Evolutionary conservation across 1,139 yeast species (phyloP).

Genomic region (Insectozyma bohioensis): DNA sequence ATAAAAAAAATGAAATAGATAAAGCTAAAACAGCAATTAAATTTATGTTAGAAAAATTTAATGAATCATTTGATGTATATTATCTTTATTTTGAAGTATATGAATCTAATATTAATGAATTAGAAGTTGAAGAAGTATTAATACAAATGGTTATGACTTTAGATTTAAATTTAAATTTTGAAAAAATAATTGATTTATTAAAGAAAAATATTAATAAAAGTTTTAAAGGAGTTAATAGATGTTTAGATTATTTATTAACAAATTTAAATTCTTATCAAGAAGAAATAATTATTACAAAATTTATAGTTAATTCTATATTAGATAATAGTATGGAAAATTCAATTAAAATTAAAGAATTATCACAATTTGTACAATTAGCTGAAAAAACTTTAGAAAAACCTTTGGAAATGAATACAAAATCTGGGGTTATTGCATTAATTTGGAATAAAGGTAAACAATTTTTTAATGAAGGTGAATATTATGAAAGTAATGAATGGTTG

Average conservation of each 20-base stretch:
- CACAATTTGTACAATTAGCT: conserved; percentile 17
- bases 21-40: conserved; percentile 8
- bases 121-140: conserved; percentile 13
- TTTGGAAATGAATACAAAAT: conserved; percentile 19
- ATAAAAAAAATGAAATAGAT: conserved; percentile 4
- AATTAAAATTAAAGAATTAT: conserved; percentile 7
- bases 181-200: conserved; percentile 16
- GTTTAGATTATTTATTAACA: conserved; percentile 24
- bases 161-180: conserved; percentile 14
- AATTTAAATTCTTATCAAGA: conserved; percentile 19
- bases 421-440: conserved; percentile 23
- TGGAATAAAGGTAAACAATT: conserved; percentile 28
- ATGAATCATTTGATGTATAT: conserved; percentile 11
- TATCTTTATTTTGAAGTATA: conserved; percentile 9
- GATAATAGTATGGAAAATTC: conserved; percentile 1
- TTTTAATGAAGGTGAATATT: conserved; percentile 15
- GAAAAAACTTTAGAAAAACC: conserved; percentile 20
- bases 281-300: conserved; percentile 16
- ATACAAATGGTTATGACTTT: conserved; percentile 26
- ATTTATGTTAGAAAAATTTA: conserved; percentile 9
- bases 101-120: conserved; percentile 1
- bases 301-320: conserved; percentile 8
- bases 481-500: conserved; percentile 23
- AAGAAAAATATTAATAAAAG: conserved; percentile 17
- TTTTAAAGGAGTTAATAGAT: conserved; percentile 21